phyloP scores from a whole-genome alignment of 2,329 filamentous ascomycete species.

The Ramichloridium luteum region DNA sequence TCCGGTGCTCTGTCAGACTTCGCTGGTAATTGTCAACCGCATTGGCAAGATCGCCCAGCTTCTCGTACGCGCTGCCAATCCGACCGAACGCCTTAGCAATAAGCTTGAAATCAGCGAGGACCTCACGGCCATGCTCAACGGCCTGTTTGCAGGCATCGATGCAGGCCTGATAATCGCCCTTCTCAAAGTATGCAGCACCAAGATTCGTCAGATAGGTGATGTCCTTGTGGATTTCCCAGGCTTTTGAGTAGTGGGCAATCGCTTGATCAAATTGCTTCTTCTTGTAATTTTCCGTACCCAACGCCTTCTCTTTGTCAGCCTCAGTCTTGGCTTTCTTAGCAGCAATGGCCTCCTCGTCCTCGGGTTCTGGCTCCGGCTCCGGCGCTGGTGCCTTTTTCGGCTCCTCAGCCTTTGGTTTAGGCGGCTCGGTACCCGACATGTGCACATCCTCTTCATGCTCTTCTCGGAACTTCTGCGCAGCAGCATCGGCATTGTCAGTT shows the following conservation, averaged over 20 bases:
- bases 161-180: slow-evolving; percentile 80
- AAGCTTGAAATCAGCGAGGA: slow-evolving; percentile 93
- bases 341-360: slow-evolving; percentile 71
- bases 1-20: slow-evolving; percentile 92
- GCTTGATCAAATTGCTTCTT: slow-evolving; percentile 93
- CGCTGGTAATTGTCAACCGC: slow-evolving; percentile 87
- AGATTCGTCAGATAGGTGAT: slow-evolving; percentile 97
- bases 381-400: slow-evolving; percentile 50
- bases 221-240: slow-evolving; percentile 90
- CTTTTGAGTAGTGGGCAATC: slow-evolving; percentile 86
- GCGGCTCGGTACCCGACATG: slow-evolving; percentile 62
- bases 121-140: slow-evolving; percentile 74
- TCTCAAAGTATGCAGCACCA: slow-evolving; percentile 87
- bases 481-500: slow-evolving; percentile 34
- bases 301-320: slow-evolving; percentile 86
- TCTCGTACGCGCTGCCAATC: slow-evolving; percentile 90
- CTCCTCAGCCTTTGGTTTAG: slow-evolving; percentile 24
- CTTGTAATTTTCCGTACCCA: slow-evolving; percentile 94
- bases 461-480: slow-evolving; percentile 45
- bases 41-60: slow-evolving; percentile 62
- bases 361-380: slow-evolving; percentile 52
- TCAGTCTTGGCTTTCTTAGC: slow-evolving; percentile 86
- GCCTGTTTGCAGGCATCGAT: slow-evolving; percentile 82
- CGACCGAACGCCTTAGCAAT: slow-evolving; percentile 96
- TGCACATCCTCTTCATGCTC: slow-evolving; percentile 63